Conservation (phyloP, 176 grass and related monocot genomes). For the Avena eriantha region DNA sequence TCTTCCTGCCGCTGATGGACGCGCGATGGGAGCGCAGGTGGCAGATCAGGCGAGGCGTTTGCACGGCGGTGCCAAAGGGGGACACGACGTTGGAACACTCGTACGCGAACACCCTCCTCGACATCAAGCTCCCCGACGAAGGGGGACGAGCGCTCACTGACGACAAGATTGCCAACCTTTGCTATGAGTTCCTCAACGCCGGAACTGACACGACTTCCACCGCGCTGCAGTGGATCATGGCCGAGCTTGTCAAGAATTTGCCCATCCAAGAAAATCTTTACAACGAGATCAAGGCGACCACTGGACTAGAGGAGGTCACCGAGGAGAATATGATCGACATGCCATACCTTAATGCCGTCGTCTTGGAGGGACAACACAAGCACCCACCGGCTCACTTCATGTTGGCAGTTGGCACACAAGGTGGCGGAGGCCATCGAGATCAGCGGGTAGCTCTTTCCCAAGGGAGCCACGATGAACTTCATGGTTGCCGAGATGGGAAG, state of each 20-base stretch:
- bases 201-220: constrained; percentile 75
- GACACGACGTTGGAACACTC: constrained; percentile 47
- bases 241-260: constrained; percentile 71
- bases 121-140: constrained; percentile 57
- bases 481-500: constrained; percentile 61
- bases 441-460: constrained; percentile 60
- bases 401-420: constrained; percentile 48
- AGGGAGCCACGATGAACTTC: constrained; percentile 64
- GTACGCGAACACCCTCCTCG: constrained; percentile 68
- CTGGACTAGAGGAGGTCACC: constrained; percentile 19
- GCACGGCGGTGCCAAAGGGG: neutral
- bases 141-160: constrained; percentile 46
- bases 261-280: constrained; percentile 50
- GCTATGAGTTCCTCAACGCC: constrained; percentile 69
- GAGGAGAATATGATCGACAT: constrained; percentile 58
- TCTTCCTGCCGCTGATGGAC: constrained; percentile 42
- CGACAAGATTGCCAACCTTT: constrained; percentile 55
- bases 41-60: neutral
- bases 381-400: constrained; percentile 54
- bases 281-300: constrained; percentile 39
- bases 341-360: constrained; percentile 63
- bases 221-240: constrained; percentile 79
- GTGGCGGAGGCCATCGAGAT: constrained; percentile 52
- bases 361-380: constrained; percentile 62
- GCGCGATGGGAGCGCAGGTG: constrained; percentile 27